Conservation (phyloP, 2,329 filamentous ascomycete species). For the Aspergillus vadensis region DNA sequence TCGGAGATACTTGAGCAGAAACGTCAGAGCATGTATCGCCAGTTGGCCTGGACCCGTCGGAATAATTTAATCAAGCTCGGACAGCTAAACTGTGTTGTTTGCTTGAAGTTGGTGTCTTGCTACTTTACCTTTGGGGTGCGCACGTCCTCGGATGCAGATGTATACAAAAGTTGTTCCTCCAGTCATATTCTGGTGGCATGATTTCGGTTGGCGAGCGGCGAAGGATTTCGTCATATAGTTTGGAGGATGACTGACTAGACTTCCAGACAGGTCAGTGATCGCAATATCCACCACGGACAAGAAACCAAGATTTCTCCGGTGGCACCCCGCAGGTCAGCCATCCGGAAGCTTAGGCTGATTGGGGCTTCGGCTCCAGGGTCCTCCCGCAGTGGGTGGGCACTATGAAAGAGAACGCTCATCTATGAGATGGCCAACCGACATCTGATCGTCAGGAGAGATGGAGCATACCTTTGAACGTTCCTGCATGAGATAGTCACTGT, state of each 20-base stretch:
- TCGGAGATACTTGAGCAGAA: background rate
- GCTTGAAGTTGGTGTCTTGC: background rate
- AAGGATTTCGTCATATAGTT: background rate
- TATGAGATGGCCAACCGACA: background rate
- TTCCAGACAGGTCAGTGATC: background rate
- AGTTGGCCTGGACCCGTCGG: background rate
- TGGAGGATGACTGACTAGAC: background rate
- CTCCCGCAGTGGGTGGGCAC: background rate
- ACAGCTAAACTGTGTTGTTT: background rate
- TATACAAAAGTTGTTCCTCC: background rate
- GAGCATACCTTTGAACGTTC: background rate
- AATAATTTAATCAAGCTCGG: background rate
- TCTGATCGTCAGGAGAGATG: background rate
- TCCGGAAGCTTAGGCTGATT: conserved; percentile 9
- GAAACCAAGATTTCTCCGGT: conserved; percentile 5
- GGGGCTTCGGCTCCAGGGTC: conserved; percentile 5
- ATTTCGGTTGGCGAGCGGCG: background rate
- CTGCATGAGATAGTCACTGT: conserved; percentile 1
- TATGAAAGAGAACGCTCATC: background rate
- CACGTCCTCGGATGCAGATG: background rate
- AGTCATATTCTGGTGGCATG: conserved; percentile 1
- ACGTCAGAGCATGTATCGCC: background rate
- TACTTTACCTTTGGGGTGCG: background rate
- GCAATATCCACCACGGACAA: conserved; percentile 1
- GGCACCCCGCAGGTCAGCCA: conserved; percentile 9